These are phyloP conservation scores for Penicillium sp. DNA, from an alignment of 2,329 filamentous ascomycete species.

Conservation along the genomic window DNA sequence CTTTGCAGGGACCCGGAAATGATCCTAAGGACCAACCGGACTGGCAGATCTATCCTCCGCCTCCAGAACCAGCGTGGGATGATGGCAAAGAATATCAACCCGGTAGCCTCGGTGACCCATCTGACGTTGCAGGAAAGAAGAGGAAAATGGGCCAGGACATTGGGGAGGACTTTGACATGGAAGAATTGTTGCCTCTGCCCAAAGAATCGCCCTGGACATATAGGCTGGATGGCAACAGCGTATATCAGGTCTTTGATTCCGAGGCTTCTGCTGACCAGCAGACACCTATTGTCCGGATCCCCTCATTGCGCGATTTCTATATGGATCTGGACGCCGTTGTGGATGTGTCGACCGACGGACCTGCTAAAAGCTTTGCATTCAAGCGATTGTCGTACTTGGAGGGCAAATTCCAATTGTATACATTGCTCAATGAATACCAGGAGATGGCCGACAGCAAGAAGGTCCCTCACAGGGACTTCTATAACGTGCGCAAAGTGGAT, in stretches of 20 bases:
- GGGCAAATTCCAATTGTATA: conserved; percentile 92
- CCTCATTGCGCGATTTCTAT: conserved; percentile 88
- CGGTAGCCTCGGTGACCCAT: conserved; percentile 25
- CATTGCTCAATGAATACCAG: conserved; percentile 89
- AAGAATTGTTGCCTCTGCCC: conserved; percentile 67
- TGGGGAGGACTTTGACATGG: conserved; percentile 81
- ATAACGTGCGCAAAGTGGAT: conserved; percentile 97
- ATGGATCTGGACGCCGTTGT: conserved; percentile 83
- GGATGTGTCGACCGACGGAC: conserved; percentile 85
- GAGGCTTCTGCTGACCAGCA: conserved; percentile 53
- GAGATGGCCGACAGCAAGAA: conserved; percentile 97
- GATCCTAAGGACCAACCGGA: conserved; percentile 76
- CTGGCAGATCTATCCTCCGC: conserved; percentile 85
- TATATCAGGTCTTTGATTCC: conserved; percentile 85
- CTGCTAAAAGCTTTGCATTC: conserved; percentile 94
- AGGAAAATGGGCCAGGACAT: conserved; percentile 84
- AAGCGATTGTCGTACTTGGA: conserved; percentile 89
- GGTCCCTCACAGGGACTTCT: conserved; percentile 95
- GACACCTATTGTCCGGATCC: conserved; percentile 69
- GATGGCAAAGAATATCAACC: conserved; percentile 45
- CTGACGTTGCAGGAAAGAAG: conserved; percentile 48
- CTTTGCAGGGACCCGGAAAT: conserved; percentile 69
- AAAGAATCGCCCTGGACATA: conserved; percentile 63
- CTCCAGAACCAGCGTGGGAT: conserved; percentile 83
- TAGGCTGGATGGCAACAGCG: conserved; percentile 69